A percentile compares a stretch with the other conserved stretches of the same genome.
Evolutionary conservation across 768 basidiomycete genomes (phyloP).

Genomic region (Lactifluus hygrophoroides): DNA sequence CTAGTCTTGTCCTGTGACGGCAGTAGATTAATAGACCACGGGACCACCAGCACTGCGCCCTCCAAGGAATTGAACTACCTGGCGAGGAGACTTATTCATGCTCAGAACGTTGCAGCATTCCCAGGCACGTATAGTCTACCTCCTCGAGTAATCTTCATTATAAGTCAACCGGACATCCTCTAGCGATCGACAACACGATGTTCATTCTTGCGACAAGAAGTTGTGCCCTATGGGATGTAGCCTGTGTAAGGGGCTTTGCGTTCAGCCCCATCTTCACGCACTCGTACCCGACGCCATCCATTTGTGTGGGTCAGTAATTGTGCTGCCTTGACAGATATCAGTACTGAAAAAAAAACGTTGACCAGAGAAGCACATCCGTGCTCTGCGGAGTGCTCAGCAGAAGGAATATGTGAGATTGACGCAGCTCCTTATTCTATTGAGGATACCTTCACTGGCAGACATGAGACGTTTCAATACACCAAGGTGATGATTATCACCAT

Average conservation of each 20-base stretch:
- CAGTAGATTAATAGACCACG: not conserved
- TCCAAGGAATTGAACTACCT: slow-evolving; percentile 1
- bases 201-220: slow-evolving; percentile 43
- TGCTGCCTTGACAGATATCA: not conserved
- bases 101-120: slow-evolving; percentile 3
- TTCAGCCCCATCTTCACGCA: slow-evolving; percentile 43
- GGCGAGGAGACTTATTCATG: slow-evolving; percentile 12
- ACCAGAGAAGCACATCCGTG: slow-evolving; percentile 48
- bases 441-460: slow-evolving; percentile 50
- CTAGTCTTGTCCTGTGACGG: too few species aligned
- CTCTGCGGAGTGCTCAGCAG: slow-evolving; percentile 31
- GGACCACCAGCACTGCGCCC: slow-evolving; percentile 10
- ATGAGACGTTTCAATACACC: slow-evolving; percentile 56
- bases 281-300: slow-evolving; percentile 34
- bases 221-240: slow-evolving; percentile 48
- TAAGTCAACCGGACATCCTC: not conserved
- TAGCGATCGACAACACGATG: slow-evolving; percentile 38
- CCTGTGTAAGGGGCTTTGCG: slow-evolving; percentile 49
- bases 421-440: slow-evolving; percentile 50
- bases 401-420: slow-evolving; percentile 51
- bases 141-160: not conserved
- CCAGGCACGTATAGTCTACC: slow-evolving; percentile 11
- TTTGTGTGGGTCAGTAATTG: slow-evolving; percentile 44
- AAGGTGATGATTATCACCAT: slow-evolving; percentile 33
- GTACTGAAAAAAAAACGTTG: not conserved